Conservation (phyloP, 441 rosid species). For the Euphorbia celastroides region DNA sequence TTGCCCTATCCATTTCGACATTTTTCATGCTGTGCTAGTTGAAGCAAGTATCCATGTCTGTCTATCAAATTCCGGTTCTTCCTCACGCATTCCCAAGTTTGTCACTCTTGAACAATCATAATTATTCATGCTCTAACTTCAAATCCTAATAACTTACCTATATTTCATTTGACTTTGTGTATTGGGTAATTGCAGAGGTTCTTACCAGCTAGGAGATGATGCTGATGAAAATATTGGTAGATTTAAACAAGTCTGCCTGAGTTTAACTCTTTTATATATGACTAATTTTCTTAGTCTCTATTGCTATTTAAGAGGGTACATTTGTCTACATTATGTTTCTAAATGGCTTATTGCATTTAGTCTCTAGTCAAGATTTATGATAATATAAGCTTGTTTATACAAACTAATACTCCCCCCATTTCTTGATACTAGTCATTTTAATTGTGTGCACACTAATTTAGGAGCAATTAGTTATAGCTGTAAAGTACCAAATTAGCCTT, state of each 20-base stretch:
- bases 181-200: conserved; percentile 42
- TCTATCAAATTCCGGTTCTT: conserved; percentile 56
- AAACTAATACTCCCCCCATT: no score
- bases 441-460: no score
- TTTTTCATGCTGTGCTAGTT: conserved; percentile 71
- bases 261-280: not conserved
- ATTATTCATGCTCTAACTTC: conserved; percentile 5
- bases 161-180: conserved; percentile 17
- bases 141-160: not conserved
- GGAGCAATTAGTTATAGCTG: no score
- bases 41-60: conserved; percentile 74
- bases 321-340: not conserved
- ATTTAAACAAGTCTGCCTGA: conserved; percentile 48
- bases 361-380: not conserved
- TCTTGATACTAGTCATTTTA: no score
- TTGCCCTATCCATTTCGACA: conserved; percentile 89
- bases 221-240: conserved; percentile 33
- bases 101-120: conserved; percentile 24
- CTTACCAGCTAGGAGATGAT: conserved; percentile 29
- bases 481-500: no score
- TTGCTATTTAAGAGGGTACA: conserved; percentile 4
- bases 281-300: not conserved
- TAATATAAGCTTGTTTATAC: not conserved
- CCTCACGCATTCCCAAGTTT: conserved; percentile 54
- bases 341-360: not conserved